Conservation (phyloP, 2,329 filamentous ascomycete species). For the Penicillium corylophilum region DNA sequence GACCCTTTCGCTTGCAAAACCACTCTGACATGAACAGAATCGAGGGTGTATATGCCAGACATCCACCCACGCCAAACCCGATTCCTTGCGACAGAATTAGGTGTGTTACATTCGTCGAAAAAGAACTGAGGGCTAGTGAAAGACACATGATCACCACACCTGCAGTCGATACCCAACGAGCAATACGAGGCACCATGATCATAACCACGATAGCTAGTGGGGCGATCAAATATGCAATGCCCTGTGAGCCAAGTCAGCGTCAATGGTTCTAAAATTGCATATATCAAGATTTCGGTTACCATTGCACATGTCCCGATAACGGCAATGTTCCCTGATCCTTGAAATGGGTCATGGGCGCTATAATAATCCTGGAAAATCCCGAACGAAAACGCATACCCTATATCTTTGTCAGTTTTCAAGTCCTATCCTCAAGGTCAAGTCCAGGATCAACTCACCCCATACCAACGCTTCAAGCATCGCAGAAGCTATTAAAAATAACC, state of each 20-base stretch:
- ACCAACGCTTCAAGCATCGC: slow-evolving; percentile 23
- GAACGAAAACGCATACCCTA: slow-evolving; percentile 67
- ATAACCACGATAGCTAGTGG: slow-evolving; percentile 28
- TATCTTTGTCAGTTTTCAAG: not conserved
- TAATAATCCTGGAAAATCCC: slow-evolving; percentile 73
- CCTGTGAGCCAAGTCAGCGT: slow-evolving; percentile 14
- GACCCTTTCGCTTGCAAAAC: slow-evolving; percentile 50
- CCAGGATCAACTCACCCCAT: slow-evolving; percentile 16
- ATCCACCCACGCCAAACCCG: slow-evolving; percentile 46
- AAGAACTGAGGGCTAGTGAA: slow-evolving; percentile 39
- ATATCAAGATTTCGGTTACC: slow-evolving; percentile 32
- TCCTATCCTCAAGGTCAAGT: too few species aligned
- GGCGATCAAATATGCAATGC: slow-evolving; percentile 28
- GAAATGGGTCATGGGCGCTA: slow-evolving; percentile 58
- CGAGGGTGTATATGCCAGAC: slow-evolving; percentile 47
- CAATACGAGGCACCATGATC: slow-evolving; percentile 32
- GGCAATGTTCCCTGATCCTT: slow-evolving; percentile 50
- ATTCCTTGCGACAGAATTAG: slow-evolving; percentile 42
- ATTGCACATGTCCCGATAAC: slow-evolving; percentile 65
- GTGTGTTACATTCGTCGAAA: slow-evolving; percentile 40
- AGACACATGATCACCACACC: slow-evolving; percentile 39
- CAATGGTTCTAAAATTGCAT: not conserved
- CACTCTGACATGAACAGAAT: slow-evolving; percentile 52
- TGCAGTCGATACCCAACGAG: slow-evolving; percentile 28
- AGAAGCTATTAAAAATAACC: slow-evolving; percentile 22